Percentiles rank a stretch among this genome's conserved stretches.
These are phyloP conservation scores for Phoma herbarum DNA, from an alignment of 2,329 filamentous ascomycete genomes.

Conservation along the genomic window DNA sequence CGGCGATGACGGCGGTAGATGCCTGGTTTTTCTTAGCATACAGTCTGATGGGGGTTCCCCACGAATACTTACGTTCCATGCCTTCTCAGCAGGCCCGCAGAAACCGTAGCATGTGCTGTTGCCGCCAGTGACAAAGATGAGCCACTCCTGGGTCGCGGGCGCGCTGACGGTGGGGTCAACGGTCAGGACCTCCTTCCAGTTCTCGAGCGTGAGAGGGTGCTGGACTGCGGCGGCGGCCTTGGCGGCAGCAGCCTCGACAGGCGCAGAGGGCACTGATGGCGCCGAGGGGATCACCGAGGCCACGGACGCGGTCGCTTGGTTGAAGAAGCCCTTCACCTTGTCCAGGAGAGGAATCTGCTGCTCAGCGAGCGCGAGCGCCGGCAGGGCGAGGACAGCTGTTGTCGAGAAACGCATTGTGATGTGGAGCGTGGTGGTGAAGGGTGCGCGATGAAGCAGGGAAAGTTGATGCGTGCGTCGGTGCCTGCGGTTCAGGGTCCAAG, in stretches of 20 bases:
- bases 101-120: slow-evolving; percentile 82
- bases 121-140: slow-evolving; percentile 75
- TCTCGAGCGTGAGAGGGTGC: slow-evolving; percentile 69
- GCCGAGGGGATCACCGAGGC: slow-evolving; percentile 59
- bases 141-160: slow-evolving; percentile 75
- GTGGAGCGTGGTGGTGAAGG: slow-evolving; percentile 20
- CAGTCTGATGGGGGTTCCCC: not conserved
- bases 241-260: slow-evolving; percentile 58
- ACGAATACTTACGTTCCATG: slow-evolving; percentile 59
- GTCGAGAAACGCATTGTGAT: slow-evolving; percentile 62
- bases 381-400: slow-evolving; percentile 61
- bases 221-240: slow-evolving; percentile 63
- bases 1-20: slow-evolving; percentile 70
- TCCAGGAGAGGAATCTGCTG: slow-evolving; percentile 69
- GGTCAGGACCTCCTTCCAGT: slow-evolving; percentile 75
- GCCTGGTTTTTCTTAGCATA: slow-evolving; percentile 54
- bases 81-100: slow-evolving; percentile 70
- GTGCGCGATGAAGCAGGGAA: slow-evolving; percentile 7
- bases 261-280: slow-evolving; percentile 36
- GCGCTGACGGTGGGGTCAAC: slow-evolving; percentile 65
- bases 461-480: slow-evolving; percentile 22
- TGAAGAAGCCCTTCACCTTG: slow-evolving; percentile 64
- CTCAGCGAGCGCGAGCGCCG: slow-evolving; percentile 61
- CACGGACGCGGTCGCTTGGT: slow-evolving; percentile 64
- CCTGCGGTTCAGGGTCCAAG: slow-evolving; percentile 31